Base-by-base conservation (phyloP, 257 asterid genomes). In the Verbascum thapsus region DNA sequence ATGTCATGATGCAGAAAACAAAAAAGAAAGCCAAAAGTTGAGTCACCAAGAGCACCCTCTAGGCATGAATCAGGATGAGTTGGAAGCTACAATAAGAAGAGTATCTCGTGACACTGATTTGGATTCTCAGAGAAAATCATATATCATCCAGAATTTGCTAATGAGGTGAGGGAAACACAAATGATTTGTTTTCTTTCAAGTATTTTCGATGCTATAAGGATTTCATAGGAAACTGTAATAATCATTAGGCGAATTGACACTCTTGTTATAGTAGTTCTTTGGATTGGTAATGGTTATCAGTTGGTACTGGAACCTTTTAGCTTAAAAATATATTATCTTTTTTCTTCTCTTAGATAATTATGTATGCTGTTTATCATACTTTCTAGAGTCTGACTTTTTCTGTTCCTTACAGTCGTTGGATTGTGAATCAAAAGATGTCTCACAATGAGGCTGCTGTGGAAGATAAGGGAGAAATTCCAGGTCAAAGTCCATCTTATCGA, bases 101-200 rank as follows among this genome's bases (percentile, higher is more conserved):
- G 86, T 90, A 44, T 87, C 95, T 26, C 76, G 88, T 61, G 96
- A 90, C 71, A 65, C 87, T 35, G 72, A 75, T 72, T 67, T 90
- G 73, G 95, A 81, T 73, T 49, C 73, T 63, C 74, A 67, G 56
- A 74, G 78, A 71, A 87, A 90, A 69, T 74, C 95, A 11, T 67
- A 74, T 56, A 62, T 90, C 41, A 78, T 83, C 52, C 96, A 87
- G 80, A 85, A 81, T 84, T 67, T 90, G 70, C 74, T 80, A 55
- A 80, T 76, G 88, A 90, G 97, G 96, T 86, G 74, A 80, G 15
- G 52, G 20, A 45, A 53, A 61, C 51, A 72, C 41, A 50, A 0
- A 50, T 48, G 18, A 34, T 8, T 20, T 58, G 12, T 42, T 32
- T n/a, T 47, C n/a, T 58, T 18, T 48, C 60, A 50, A 45, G 22